Base-by-base conservation (phyloP, 257 asterid species). In the Thymus quinquecostatus region DNA sequence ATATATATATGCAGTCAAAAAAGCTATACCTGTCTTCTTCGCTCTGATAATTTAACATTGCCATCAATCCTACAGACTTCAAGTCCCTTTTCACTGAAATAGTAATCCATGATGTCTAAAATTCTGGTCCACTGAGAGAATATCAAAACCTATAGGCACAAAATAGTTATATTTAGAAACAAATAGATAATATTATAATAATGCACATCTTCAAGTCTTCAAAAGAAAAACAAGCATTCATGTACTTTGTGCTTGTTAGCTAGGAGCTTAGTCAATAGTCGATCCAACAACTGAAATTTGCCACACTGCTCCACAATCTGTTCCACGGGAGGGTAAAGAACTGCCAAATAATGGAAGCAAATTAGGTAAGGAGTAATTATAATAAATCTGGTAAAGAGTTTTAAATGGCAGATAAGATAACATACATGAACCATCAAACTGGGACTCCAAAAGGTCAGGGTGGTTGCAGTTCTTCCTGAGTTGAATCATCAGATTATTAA, bases 41-140 rank as follows among this genome's bases (percentile, higher is more conserved):
- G 81, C 54, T 92, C 97, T 6, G 75, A 83, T 86, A 92, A 83
- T 80, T 80, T 89, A 71, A 95, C 99, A 68, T 5, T 32, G 75
- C 99, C 99, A 84, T 95, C 99, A 81, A 95, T 90, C 78, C 96
- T 86, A 80, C 99, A 95, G 50, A 95, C 96, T 68, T 84, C 83
- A 14, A 87, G 67, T 41, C 91, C 95, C 68, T 75, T 92, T 85
- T 92, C 98, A 79, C 92, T 86, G 74, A 92, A 89, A 77, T 95
- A 95, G 83, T 95, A 92, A 48, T 95, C 97, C 86, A 95, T 95
- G 69, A 95, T 85, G 85, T 95, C 96, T 88, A 95, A 75, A 66
- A 95, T 80, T 83, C 87, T 89, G 73, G 98, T 90, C 99, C 99
- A 95, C 68, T 95, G 99, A 62, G 99, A 92, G 86, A 95, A 95